Base-by-base conservation (phyloP, 768 basidiomycete genomes). In the Podaxis sp. region DNA sequence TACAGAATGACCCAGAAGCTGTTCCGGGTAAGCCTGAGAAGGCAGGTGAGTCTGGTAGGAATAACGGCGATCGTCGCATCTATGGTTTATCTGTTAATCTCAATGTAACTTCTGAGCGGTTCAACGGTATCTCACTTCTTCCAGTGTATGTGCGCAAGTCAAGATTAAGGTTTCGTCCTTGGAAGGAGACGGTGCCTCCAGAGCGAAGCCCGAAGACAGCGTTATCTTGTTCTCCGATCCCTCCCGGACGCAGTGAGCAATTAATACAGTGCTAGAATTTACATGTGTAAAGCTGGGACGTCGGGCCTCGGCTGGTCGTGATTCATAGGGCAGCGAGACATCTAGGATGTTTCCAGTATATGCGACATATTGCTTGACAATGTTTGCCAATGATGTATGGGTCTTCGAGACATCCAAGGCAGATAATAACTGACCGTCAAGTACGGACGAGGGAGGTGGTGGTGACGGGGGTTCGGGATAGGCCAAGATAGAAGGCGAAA, bases 141-240 rank as follows among this genome's bases (percentile, higher is more conserved):
- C 83, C 28, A 89, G 69, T 2, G 87, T 87, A 70, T 89, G 88
- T 6, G 82, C 84, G 67, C 87, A 89, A 11, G 84, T 84, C 24
- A 87, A 63, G 39, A 88, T 67, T 15, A 84, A 65, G 7, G 75
- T 68, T 60, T 77, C 73, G 8, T 59, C 70, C 61, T 52, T 65
- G 12, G 30, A 63, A 38, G 53, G 69, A 53, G 36, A 69, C 65
- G 53, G 69, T 59, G 63, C 66, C 63, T 81, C 75, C 55, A 89
- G 66, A 4, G 78, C 80, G 71, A 90, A 89, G 2, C 84, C 87
- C 17, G 85, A 86, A 46, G 81, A 84, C 12, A 87, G 69, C 2
- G 79, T 76, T 26, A 88, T 72, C 70, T 82, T 82, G 65, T 80
- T 74, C 24, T 76, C 68, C 19, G 66, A 63, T 0, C 68, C 74